These are phyloP conservation scores for Triglochin maritima DNA, from an alignment of 106 monocot genomes.

Conservation along the genomic window DNA sequence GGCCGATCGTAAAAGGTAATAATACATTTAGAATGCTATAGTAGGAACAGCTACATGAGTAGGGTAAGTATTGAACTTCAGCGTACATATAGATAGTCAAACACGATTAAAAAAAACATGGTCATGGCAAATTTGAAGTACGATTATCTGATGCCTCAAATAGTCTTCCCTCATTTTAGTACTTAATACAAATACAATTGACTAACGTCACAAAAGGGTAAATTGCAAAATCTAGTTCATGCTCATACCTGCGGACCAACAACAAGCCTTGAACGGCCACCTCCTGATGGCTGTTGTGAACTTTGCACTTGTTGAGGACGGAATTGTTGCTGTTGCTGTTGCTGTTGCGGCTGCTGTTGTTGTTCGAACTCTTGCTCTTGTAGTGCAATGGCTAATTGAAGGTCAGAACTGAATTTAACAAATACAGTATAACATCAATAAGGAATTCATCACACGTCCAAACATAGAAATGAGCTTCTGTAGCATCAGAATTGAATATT, in stretches of 20 bases:
- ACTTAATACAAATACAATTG: neutral
- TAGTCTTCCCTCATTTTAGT: neutral
- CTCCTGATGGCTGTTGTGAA: conserved; percentile 26
- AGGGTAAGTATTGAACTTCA: neutral
- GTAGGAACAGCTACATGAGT: no score
- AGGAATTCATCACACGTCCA: no score
- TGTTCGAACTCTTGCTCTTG: conserved; percentile 79
- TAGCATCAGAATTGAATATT: no score
- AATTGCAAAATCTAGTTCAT: neutral
- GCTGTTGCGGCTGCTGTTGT: conserved; percentile 22
- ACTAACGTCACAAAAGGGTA: no score
- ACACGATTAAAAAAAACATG: neutral
- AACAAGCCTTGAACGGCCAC: conserved; percentile 36
- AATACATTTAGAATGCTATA: no score
- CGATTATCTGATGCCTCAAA: neutral
- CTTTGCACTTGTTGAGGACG: conserved; percentile 20
- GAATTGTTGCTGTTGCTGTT: conserved; percentile 7
- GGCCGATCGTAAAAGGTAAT: no score
- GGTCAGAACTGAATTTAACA: conserved; percentile 43
- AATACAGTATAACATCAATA: no score
- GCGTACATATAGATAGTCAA: neutral
- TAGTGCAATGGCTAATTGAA: conserved; percentile 70
- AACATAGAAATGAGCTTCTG: no score
- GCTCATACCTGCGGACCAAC: conserved; percentile 48
- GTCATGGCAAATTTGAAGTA: neutral